Evolutionary conservation across 2,329 filamentous ascomycete species (phyloP).

Genomic region (Diaporthe ilicicola): DNA sequence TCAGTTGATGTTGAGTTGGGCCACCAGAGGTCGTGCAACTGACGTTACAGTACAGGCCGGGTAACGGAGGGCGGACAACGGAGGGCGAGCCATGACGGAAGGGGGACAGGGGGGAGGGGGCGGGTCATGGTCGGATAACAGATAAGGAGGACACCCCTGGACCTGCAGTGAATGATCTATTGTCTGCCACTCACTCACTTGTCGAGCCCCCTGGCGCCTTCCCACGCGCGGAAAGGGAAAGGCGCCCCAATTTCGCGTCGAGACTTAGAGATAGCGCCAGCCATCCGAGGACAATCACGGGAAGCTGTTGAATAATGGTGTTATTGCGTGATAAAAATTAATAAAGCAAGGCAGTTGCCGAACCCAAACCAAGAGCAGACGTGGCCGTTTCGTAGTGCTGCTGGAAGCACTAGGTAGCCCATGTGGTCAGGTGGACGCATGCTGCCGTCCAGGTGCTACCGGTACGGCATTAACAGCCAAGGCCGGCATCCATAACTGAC

Average conservation of each 20-base stretch:
- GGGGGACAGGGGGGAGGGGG: not conserved
- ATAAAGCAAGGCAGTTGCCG: not conserved
- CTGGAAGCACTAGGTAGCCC: not conserved
- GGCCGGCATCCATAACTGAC: too few relatives aligned
- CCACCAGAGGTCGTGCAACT: slow-evolving; percentile 15
- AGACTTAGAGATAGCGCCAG: not conserved
- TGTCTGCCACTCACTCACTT: too few relatives aligned
- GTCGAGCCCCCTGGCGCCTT: not conserved
- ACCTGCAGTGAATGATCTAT: slow-evolving; percentile 5
- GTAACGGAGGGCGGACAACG: not conserved
- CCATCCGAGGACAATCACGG: not conserved
- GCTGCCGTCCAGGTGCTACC: too few relatives aligned
- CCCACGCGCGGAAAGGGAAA: slow-evolving; percentile 7
- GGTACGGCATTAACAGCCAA: too few relatives aligned
- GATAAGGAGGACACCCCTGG: slow-evolving; percentile 13
- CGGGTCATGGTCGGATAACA: slow-evolving; percentile 7
- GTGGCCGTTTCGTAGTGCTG: too few relatives aligned
- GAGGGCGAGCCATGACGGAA: slow-evolving; percentile 3
- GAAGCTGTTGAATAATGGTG: not conserved
- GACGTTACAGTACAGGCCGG: slow-evolving; percentile 18
- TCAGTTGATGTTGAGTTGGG: slow-evolving; percentile 11
- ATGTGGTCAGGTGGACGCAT: too few relatives aligned
- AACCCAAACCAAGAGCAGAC: not conserved
- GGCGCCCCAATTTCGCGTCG: not conserved
- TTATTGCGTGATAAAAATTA: too few relatives aligned